A percentile compares a stretch with the other conserved stretches of the same genome.
These are phyloP conservation scores for Fraxinus anomala DNA, from an alignment of 257 asterid genomes.

Conservation along the genomic window DNA sequence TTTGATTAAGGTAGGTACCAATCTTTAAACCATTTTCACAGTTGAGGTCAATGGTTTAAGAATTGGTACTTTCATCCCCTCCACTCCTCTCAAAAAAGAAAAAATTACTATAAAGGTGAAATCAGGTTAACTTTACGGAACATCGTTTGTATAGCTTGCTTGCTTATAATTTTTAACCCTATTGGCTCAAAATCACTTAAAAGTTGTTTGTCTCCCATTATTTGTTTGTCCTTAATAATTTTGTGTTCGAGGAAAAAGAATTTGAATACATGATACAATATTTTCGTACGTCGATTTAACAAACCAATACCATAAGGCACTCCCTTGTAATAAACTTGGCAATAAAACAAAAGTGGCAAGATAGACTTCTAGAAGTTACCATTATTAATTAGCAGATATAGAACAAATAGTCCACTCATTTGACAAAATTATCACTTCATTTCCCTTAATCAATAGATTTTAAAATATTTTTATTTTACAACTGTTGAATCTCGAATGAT, in stretches of 20 bases:
- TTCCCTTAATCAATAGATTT: no score
- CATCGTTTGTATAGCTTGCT: neutral
- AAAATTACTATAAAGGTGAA: no score
- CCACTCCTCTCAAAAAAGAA: no score
- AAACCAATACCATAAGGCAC: neutral
- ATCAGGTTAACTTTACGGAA: neutral
- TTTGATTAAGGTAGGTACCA: no score
- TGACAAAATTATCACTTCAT: no score
- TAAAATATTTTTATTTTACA: no score
- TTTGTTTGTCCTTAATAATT: neutral
- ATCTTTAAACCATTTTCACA: no score
- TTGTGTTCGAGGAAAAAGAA: neutral
- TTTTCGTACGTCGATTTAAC: neutral
- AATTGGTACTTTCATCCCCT: no score
- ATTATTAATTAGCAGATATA: no score
- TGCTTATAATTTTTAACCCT: neutral
- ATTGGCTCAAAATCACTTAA: neutral
- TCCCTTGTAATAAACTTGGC: neutral
- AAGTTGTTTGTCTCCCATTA: neutral
- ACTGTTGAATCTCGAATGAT: neutral
- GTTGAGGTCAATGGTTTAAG: no score
- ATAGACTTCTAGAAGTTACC: neutral
- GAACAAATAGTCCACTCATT: neutral
- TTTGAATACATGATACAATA: neutral
- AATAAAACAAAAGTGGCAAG: no score